Base-by-base conservation (phyloP, 352 stramenopile genomes). In the Globisporangium alternatum region DNA sequence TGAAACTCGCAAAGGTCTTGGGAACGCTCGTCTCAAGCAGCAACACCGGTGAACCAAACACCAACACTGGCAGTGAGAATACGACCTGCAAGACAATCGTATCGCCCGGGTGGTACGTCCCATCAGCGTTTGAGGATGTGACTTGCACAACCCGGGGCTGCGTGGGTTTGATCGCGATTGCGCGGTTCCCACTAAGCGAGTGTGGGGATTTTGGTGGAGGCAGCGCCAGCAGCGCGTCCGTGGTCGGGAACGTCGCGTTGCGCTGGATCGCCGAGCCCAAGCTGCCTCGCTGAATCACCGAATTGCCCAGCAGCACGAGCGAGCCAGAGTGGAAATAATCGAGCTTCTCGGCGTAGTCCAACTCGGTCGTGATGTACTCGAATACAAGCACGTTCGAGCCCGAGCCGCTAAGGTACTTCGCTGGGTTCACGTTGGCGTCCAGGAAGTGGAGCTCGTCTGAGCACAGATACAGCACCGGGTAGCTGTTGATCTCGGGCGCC, bases 51-150 rank as follows among this genome's bases (percentile, higher is more conserved):
- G 66, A 70, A 0, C 82, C 83, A 62, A 78, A 80, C 13, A 90
- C 83, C 0, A 84, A 44, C 0, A 93, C 85, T 5, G 81, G 83
- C 28, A 91, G 53, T 1, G 85, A 85, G 49, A 93, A 93, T 3
- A 70, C 60, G 1, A 93, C 71, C 8, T 80, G 62, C 21, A 93
- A 64, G 0, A 77, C 60, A 15, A 93, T 68, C 0, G 59, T 71
- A 41, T 93, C 85, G 2, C 85, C 85, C 12, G 76, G 70, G 51
- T 75, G 86, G 48, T 90, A 91, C 8, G 65, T 81, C 1, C 72
- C 84, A 57, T 87, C 71, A 0, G 71, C 21, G 6, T 60, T 76
- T 17, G 65, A 25, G 0, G 80, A 77, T 0, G 70, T 80, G 2
- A 93, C 58, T 7, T 61, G 45, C 0, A 76, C 7, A 6, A 91